Conservation (phyloP, 495 filamentous ascomycete species). For the Durotheca rogersii region DNA sequence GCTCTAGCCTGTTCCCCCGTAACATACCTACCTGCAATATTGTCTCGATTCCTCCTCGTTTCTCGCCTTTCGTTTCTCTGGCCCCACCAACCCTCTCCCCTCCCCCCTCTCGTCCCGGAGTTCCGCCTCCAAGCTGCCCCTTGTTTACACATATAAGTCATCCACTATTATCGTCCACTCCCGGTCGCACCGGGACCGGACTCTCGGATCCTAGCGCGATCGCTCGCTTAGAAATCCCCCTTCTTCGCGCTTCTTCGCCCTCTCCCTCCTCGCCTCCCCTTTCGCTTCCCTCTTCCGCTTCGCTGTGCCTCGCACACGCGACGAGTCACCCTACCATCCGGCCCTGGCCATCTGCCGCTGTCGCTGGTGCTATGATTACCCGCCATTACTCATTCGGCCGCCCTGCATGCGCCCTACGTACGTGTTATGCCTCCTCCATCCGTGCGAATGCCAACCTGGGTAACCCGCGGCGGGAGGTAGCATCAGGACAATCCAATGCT, state of each 20-base stretch:
- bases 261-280: neutral
- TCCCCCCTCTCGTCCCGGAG: constrained; percentile 10
- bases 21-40: neutral
- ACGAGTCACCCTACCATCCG: too few species aligned
- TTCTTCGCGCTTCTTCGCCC: constrained; percentile 8
- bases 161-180: too few species aligned
- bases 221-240: constrained; percentile 28
- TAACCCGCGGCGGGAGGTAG: neutral
- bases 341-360: too few species aligned
- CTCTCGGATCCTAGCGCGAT: constrained; percentile 11
- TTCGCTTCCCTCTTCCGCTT: constrained; percentile 11
- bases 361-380: neutral
- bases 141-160: constrained; percentile 26
- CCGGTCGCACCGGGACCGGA: constrained; percentile 25
- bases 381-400: constrained; percentile 16
- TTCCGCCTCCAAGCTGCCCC: constrained; percentile 24
- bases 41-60: constrained; percentile 14
- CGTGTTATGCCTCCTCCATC: constrained; percentile 2
- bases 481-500: neutral
- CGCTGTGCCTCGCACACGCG: too few species aligned
- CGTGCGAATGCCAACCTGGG: too few species aligned
- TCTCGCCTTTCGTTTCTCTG: neutral
- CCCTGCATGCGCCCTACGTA: constrained; percentile 10
- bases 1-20: neutral
- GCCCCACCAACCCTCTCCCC: constrained; percentile 1